A percentile compares a stretch with the other conserved stretches of the same genome.
These are phyloP conservation scores for Tylopilus sp. DNA, from an alignment of 768 basidiomycete species.

Conservation along the genomic window DNA sequence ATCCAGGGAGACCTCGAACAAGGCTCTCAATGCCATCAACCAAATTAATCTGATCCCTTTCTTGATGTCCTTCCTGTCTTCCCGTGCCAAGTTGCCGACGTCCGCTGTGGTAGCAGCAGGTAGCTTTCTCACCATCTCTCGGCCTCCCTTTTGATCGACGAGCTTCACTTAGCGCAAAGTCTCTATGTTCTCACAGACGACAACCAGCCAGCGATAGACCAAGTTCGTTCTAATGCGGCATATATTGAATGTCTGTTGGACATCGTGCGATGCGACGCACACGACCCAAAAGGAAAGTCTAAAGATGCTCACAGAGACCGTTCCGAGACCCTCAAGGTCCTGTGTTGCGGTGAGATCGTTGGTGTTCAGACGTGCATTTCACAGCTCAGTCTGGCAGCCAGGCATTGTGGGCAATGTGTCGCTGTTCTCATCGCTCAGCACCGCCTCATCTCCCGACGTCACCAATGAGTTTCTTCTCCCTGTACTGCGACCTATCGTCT, in stretches of 20 bases:
- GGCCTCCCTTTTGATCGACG: not conserved
- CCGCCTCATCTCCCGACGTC: conserved; percentile 59
- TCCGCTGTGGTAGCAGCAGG: conserved; percentile 79
- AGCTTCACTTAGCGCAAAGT: conserved; percentile 65
- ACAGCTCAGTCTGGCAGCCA: conserved; percentile 24
- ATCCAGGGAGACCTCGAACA: conserved; percentile 85
- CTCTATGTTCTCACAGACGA: conserved; percentile 92
- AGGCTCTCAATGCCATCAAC: conserved; percentile 77
- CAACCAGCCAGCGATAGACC: conserved; percentile 70
- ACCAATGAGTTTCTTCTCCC: conserved; percentile 73
- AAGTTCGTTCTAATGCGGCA: conserved; percentile 55
- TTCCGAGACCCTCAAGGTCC: conserved; percentile 52
- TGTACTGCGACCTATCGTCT: conserved; percentile 61
- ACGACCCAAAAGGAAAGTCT: conserved; percentile 34
- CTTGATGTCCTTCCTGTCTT: conserved; percentile 83
- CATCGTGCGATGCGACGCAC: conserved; percentile 44
- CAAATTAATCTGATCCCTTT: conserved; percentile 75
- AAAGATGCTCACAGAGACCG: conserved; percentile 48
- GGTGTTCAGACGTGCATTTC: not conserved
- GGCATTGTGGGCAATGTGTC: conserved; percentile 76
- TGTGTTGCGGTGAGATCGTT: conserved; percentile 60
- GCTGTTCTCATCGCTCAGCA: conserved; percentile 68
- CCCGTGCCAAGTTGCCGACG: conserved; percentile 64
- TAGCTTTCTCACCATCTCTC: conserved; percentile 29
- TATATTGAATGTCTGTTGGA: conserved; percentile 66